Conservation (phyloP, 805 yeast genomes). For the Yarrowia deformans region DNA sequence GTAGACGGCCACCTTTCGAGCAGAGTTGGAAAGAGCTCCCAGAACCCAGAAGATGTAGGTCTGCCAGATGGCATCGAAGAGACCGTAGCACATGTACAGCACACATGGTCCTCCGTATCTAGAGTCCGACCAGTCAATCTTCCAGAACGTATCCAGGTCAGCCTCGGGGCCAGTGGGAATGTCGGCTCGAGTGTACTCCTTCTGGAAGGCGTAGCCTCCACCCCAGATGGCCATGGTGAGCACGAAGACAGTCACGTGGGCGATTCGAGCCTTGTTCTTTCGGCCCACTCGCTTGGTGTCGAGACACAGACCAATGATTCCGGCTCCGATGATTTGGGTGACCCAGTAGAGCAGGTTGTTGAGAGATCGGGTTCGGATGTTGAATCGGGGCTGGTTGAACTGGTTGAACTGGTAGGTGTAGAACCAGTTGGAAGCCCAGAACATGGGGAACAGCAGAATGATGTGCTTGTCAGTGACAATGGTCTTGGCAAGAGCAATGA, state of each 20-base stretch:
- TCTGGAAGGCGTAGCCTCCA: constrained; percentile 45
- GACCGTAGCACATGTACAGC: constrained; percentile 68
- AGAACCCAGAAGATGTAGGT: constrained; percentile 64
- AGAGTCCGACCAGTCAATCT: constrained; percentile 58
- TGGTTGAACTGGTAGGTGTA: constrained; percentile 70
- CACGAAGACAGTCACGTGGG: constrained; percentile 54
- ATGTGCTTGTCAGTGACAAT: constrained; percentile 57
- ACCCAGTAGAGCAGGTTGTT: constrained; percentile 69
- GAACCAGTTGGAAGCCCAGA: constrained; percentile 70
- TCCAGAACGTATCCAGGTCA: constrained; percentile 3
- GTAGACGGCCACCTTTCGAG: constrained; percentile 62
- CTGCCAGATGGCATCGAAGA: constrained; percentile 67
- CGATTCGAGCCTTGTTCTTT: constrained; percentile 57
- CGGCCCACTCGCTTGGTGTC: constrained; percentile 56
- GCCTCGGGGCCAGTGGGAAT: constrained; percentile 25
- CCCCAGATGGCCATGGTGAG: constrained; percentile 56
- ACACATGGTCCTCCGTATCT: constrained; percentile 65
- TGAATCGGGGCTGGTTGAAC: constrained; percentile 62
- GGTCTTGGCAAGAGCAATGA: constrained; percentile 53
- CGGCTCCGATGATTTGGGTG: constrained; percentile 65
- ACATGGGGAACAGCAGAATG: constrained; percentile 64
- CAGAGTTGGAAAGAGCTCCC: constrained; percentile 65
- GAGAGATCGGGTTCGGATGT: constrained; percentile 65
- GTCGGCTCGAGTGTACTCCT: constrained; percentile 43
- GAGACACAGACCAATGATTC: constrained; percentile 55